Conservation (phyloP, 768 basidiomycete species). For the Cystofilobasidium macerans region DNA sequence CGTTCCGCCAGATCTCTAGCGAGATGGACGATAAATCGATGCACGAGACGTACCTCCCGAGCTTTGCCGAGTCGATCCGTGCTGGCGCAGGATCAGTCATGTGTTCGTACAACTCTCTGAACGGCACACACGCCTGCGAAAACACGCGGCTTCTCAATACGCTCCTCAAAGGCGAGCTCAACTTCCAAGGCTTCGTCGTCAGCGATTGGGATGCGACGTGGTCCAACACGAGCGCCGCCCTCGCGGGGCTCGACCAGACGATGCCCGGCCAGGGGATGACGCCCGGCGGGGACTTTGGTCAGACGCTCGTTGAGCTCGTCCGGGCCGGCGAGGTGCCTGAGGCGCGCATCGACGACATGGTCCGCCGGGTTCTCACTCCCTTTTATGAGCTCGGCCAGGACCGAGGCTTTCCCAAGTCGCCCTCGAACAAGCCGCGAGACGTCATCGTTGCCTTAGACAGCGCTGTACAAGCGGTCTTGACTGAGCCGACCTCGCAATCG, state of each 20-base stretch:
- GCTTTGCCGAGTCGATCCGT: not conserved
- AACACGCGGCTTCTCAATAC: conserved; percentile 34
- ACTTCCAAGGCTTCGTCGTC: conserved; percentile 15
- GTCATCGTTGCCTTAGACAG: not conserved
- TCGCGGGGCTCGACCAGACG: conserved; percentile 4
- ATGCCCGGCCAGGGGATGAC: conserved; percentile 16
- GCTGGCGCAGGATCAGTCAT: not conserved
- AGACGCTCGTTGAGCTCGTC: not conserved
- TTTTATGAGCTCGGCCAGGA: conserved; percentile 44
- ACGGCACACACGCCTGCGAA: conserved; percentile 36
- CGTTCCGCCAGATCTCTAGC: not conserved
- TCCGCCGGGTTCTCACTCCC: conserved; percentile 25
- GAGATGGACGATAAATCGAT: not conserved
- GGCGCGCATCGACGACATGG: conserved; percentile 13
- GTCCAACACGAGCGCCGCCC: not conserved
- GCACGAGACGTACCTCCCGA: not conserved
- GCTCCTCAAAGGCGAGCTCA: conserved; percentile 36
- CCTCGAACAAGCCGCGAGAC: conserved; percentile 1
- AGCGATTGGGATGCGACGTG: conserved; percentile 19
- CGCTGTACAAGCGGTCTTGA: not conserved
- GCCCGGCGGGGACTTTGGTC: conserved; percentile 9
- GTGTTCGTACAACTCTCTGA: conserved; percentile 42
- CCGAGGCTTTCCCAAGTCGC: conserved; percentile 37
- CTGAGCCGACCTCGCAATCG: no score
- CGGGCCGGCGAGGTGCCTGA: conserved; percentile 1